Percentiles rank a stretch among this genome's conserved stretches.
Conservation (phyloP, 1,284 basidiomycete species). For the Austroboletus novae-zelandiae region DNA sequence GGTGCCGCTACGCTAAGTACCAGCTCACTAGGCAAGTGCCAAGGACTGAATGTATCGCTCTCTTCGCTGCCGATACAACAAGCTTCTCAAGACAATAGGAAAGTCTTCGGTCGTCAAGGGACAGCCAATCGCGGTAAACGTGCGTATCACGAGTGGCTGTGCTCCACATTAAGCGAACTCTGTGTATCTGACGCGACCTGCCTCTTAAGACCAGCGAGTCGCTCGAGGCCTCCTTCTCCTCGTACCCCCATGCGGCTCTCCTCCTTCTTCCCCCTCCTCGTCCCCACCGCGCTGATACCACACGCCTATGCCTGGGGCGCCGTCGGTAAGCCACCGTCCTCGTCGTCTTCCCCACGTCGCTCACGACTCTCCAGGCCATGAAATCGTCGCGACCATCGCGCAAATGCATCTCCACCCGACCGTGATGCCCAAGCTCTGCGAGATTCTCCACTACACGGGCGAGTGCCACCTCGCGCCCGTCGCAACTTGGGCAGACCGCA, state of each 20-base stretch:
- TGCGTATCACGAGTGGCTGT: constrained; percentile 8
- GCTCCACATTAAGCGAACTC: constrained; percentile 15
- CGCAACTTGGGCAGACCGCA: constrained; percentile 84
- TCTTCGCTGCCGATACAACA: too few relatives aligned
- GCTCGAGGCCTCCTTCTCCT: not conserved
- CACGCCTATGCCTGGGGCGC: constrained; percentile 41
- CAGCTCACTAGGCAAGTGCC: too few relatives aligned
- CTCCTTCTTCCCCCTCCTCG: constrained; percentile 13
- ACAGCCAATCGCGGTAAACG: not conserved
- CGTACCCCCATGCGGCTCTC: constrained; percentile 24
- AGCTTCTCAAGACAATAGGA: too few relatives aligned
- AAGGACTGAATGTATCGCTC: too few relatives aligned
- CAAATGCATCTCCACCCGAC: constrained; percentile 84
- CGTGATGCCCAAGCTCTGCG: constrained; percentile 68
- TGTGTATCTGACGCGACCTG: not conserved
- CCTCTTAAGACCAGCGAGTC: constrained; percentile 1
- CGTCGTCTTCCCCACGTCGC: not conserved
- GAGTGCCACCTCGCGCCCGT: constrained; percentile 76
- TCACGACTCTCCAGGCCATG: constrained; percentile 57
- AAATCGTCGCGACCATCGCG: constrained; percentile 90
- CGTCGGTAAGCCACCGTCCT: constrained; percentile 34
- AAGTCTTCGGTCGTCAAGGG: too few relatives aligned
- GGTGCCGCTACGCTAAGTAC: too few relatives aligned
- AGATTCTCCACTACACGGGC: constrained; percentile 50
- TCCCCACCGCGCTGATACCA: constrained; percentile 21